Evolutionary conservation across 2,329 filamentous ascomycete genomes (phyloP).

Genomic region (Decorospora gaudefroyi): DNA sequence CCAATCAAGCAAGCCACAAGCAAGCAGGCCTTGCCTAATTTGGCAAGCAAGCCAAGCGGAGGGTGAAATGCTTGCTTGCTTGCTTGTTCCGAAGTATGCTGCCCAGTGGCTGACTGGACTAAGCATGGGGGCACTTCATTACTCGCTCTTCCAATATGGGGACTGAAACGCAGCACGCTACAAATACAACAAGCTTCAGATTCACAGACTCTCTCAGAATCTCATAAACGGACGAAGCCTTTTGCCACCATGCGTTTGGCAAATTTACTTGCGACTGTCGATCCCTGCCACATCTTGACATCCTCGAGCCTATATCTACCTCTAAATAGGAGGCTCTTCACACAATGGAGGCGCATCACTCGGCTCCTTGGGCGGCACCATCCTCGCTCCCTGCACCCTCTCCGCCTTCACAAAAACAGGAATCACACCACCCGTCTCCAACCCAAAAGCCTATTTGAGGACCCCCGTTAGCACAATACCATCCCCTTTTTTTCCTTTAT

Average conservation of each 20-base stretch:
- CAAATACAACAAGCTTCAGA: no score
- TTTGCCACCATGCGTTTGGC: no score
- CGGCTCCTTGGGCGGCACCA: slow-evolving; percentile 36
- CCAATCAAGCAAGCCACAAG: neutral
- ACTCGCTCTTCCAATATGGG: no score
- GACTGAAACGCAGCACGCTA: no score
- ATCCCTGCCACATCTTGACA: no score
- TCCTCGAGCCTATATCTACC: no score
- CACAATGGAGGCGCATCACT: slow-evolving; percentile 42
- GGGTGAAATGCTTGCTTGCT: neutral
- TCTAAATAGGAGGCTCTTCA: slow-evolving; percentile 23
- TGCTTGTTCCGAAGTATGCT: neutral
- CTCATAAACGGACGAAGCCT: no score
- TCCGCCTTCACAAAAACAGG: slow-evolving; percentile 67
- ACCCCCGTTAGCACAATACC: neutral
- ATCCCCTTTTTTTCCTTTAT: neutral
- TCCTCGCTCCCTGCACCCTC: slow-evolving; percentile 45
- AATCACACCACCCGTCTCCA: slow-evolving; percentile 69
- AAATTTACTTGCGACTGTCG: no score
- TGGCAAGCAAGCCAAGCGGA: neutral
- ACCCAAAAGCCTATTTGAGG: slow-evolving; percentile 50
- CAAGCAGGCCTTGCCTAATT: neutral
- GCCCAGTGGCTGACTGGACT: no score
- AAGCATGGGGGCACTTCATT: no score
- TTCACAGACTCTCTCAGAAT: no score